Evolutionary conservation across 108 stramenopile species (phyloP), one percentile per base, ranked within the genome.

Genomic region (Bacterosira constricta): DNA sequence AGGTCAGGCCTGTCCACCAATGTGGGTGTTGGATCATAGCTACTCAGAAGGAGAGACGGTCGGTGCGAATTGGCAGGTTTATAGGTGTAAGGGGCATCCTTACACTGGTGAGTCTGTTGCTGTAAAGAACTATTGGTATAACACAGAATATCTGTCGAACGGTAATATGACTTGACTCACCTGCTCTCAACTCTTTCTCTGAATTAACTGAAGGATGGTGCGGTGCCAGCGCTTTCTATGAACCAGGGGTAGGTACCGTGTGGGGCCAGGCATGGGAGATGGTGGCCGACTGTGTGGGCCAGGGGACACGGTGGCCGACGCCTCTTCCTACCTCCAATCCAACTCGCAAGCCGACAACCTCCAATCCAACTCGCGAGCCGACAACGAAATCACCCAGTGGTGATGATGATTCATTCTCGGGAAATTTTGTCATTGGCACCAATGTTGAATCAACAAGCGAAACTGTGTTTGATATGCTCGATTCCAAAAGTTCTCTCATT

Each of bases 261-360:
- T 75, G 73, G 73, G 23, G 6, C 5, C 30, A 20, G 42, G 73
- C 73, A 34, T 75, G 73, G 73, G 34, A 59, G 20, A 15, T 68
- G 0, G 71, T 37, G 15, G 50, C 35, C 0, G 47, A 62, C 53
- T 72, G 71, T 41, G 18, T 20, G 17, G 52, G 50, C 21, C 38
- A 34, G 6, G 56, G 37, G 29, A 35, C 71, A 11, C 15, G 29
- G 26, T 3, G 10, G 10, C 61, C 71, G 1, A 44, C 61, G 4
- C 27, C 38, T 32, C 0, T 29, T 13, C 71, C 61, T 4, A 72
- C 52, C 13, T 30, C 44, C 1, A 25, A 15, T 17, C 62, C 62
- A 4, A 31, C 15, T 17, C 11, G 18, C 17, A 20, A 10, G 11
- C 25, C 60, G 30, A 11, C 6, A 30, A 26, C 53, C 25, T 29